These are phyloP conservation scores for Reutealis trisperma DNA, from an alignment of 345 rosid species.

Conservation along the genomic window DNA sequence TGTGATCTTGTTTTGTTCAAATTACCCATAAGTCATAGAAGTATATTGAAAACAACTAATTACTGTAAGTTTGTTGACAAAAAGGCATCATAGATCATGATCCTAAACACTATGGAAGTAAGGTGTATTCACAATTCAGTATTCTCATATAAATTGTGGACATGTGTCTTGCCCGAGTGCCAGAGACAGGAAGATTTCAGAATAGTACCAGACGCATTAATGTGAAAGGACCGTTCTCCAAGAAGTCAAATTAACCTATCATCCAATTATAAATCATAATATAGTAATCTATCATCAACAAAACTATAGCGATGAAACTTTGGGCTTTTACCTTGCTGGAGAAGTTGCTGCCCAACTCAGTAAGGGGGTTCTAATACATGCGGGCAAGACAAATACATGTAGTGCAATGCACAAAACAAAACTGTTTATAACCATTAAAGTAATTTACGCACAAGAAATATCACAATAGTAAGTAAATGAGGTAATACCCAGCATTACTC, in stretches of 20 bases:
- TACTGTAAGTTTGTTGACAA: neutral
- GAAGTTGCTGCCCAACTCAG: neutral
- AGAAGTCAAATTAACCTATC: neutral
- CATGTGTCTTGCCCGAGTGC: neutral
- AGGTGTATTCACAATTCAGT: too few species aligned
- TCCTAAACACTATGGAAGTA: neutral
- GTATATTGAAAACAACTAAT: neutral
- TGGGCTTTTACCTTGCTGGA: neutral
- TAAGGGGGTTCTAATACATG: neutral
- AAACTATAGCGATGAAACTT: neutral
- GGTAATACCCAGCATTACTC: constrained; percentile 65
- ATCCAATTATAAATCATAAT: neutral
- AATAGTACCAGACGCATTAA: neutral
- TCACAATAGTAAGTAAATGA: neutral
- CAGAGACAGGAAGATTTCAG: neutral
- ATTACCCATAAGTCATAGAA: neutral
- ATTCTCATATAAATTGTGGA: neutral
- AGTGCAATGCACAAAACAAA: too few species aligned
- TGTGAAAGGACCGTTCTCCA: neutral
- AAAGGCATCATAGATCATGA: neutral
- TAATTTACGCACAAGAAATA: neutral
- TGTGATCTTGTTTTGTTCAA: neutral
- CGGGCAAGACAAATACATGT: neutral
- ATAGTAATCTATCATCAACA: neutral
- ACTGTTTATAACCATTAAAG: neutral